Evolutionary conservation across 106 monocot species (phyloP).

Genomic region (Dioscorea alata): DNA sequence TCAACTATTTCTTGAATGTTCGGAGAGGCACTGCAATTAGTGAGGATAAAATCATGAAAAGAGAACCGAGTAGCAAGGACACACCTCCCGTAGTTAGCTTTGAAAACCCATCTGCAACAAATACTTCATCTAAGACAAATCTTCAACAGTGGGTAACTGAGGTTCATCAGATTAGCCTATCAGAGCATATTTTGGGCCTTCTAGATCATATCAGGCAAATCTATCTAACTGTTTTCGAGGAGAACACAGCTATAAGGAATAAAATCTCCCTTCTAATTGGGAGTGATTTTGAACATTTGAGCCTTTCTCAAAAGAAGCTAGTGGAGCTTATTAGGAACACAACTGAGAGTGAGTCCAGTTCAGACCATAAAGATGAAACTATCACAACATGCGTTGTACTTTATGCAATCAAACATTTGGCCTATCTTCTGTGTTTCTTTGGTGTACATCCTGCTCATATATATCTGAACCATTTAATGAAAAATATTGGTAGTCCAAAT

Average conservation of each 20-base stretch:
- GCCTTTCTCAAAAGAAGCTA: constrained; percentile 40
- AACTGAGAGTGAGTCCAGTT: constrained; percentile 9
- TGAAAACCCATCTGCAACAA: constrained; percentile 15
- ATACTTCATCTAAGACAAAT: constrained; percentile 7
- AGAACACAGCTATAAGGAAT: constrained; percentile 30
- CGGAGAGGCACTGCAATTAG: constrained; percentile 29
- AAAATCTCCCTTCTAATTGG: constrained; percentile 5
- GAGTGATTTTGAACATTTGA: constrained; percentile 22
- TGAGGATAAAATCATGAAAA: constrained; percentile 8
- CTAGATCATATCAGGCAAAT: constrained; percentile 31
- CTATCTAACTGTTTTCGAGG: constrained; percentile 35
- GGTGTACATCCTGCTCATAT: constrained; percentile 50
- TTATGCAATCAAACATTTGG: constrained; percentile 50
- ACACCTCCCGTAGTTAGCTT: constrained; percentile 2
- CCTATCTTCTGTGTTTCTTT: constrained; percentile 56
- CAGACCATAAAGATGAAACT: constrained; percentile 22
- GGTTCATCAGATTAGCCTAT: constrained; percentile 37
- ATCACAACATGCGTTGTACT: constrained; percentile 27
- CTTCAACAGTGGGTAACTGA: constrained; percentile 26
- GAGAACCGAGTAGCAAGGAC: constrained; percentile 4
- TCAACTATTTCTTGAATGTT: constrained; percentile 59
- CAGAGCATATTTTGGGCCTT: constrained; percentile 36
- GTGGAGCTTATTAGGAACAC: constrained; percentile 36
- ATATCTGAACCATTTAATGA: constrained; percentile 41
- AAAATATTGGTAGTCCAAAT: constrained; percentile 15